Evolutionary conservation across 768 basidiomycete species (phyloP), one percentile per base, ranked within the genome.

Genomic region (Mycena crocata): DNA sequence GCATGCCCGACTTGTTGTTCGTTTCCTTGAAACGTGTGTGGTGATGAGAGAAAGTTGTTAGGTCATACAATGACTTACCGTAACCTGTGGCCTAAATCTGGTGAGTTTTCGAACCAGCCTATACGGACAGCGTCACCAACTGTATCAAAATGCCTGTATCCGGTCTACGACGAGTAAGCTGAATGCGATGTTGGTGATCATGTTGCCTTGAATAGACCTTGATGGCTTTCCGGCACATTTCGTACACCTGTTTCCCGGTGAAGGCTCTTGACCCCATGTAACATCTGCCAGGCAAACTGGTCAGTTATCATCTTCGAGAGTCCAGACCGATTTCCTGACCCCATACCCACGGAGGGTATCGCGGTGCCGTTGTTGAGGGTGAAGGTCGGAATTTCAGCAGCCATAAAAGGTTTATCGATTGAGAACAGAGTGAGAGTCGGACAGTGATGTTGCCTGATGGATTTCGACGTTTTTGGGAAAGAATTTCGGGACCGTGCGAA

Each of bases 1-100:
- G 83, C 86, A 35, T 72, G 68, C 4, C 86, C 84, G 28, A 87
- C 85, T 13, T 74, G 71, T 66, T 79, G 70, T 69, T 88, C 87
- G 62, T 84, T 88, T 2, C 74, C 83, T 60, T 30, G 74, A 77
- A 21, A 74, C 64, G 39, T 83, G 73, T 2, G 76, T 80, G 5
- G 32, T 3, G 23, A 30, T 44, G 26, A 40, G 30, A n/a, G 9
- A 19, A 44, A n/a, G 12, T 26, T 2, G 2, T 13, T 30, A 14
- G 13, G 5, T 23, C 21, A 35, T 23, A 13, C 28, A 4, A 5
- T 30, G 12, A n/a, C 51, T 17, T 35, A 61, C 65, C 69, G 46
- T 70, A 70, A 31, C 65, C 65, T 37, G 65, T 58, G 2, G 69
- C 69, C 68, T 69, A 21, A 23, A 45, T 21, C n/a, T 44, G 3